phyloP scores from a whole-genome alignment of 257 asterid genomes.

The Parsonsia alboflavescens region DNA sequence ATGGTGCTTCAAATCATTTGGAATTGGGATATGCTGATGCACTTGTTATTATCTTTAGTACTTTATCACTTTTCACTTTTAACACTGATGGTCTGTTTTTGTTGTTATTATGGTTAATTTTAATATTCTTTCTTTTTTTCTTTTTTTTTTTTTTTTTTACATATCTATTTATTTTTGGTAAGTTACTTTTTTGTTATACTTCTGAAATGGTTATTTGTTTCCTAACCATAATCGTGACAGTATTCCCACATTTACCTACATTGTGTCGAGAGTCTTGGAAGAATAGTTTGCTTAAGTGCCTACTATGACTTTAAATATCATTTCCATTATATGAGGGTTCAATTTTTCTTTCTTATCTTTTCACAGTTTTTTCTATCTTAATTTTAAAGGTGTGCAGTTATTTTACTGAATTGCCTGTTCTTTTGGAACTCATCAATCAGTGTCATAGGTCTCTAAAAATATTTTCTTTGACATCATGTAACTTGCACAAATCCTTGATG shows the following conservation, averaged over 20 bases:
- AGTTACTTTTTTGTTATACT: neutral
- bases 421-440: neutral
- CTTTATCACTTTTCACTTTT: neutral
- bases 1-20: neutral
- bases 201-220: neutral
- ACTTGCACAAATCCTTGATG: neutral
- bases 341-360: neutral
- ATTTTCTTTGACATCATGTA: neutral
- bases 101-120: too few relatives aligned
- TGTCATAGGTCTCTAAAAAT: neutral
- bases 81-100: neutral
- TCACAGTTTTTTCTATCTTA: neutral
- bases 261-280: neutral
- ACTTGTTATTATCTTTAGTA: neutral
- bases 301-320: neutral
- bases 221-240: neutral
- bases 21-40: neutral
- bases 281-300: neutral
- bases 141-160: neutral
- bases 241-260: neutral
- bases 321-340: neutral
- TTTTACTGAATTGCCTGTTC: neutral
- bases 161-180: neutral
- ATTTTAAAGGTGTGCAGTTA: neutral
- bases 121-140: neutral